Percentiles rank a stretch among this genome's conserved stretches.
Conservation (phyloP, 768 basidiomycete species). For the Phylloporus sp. region DNA sequence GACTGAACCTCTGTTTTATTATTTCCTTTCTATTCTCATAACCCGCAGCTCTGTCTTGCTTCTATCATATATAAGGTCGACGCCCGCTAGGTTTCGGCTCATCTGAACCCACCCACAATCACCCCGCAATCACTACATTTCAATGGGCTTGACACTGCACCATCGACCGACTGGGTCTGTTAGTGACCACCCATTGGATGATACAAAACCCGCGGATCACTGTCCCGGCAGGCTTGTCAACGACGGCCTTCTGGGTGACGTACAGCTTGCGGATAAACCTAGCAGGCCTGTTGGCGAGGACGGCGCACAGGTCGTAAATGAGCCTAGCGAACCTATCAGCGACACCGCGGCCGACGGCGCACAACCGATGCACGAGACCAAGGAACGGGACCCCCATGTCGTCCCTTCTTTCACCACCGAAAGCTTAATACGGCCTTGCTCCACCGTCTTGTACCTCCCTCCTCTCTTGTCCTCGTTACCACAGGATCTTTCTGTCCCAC, state of each 20-base stretch:
- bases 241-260: neutral
- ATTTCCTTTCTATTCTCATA: neutral
- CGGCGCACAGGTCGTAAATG: neutral
- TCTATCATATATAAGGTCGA: slow-evolving; percentile 7
- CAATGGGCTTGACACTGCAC: slow-evolving; percentile 19
- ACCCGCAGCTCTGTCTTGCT: neutral
- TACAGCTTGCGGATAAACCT: neutral
- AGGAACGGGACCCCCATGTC: slow-evolving; percentile 46
- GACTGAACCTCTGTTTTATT: neutral
- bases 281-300: neutral
- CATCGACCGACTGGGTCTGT: neutral
- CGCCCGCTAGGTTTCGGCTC: neutral
- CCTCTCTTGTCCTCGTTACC: slow-evolving; percentile 80
- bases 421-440: slow-evolving; percentile 32
- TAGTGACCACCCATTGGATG: neutral
- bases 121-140: neutral
- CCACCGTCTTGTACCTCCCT: slow-evolving; percentile 73
- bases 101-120: neutral
- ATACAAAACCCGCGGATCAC: neutral
- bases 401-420: slow-evolving; percentile 47
- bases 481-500: slow-evolving; percentile 29
- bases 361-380: neutral
- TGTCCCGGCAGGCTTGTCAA: neutral
- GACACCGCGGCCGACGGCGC: neutral
- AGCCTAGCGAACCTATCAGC: neutral